Percentiles rank a stretch among this genome's conserved stretches.
phyloP scores from a whole-genome alignment of 2,329 filamentous ascomycete species.

The Rhynchosporium secalis region DNA sequence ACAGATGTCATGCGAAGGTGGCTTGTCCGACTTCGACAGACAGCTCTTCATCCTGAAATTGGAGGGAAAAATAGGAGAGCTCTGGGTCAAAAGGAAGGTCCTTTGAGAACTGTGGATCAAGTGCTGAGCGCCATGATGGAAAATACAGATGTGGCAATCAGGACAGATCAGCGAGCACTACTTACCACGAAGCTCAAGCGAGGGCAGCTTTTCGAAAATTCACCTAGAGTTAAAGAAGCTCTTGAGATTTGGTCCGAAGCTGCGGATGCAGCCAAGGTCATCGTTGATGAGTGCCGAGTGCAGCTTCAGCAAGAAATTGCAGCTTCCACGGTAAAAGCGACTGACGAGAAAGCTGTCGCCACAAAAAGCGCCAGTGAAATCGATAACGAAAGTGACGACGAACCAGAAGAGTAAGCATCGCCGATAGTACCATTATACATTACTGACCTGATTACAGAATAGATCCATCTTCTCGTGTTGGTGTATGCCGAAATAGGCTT shows the following conservation, averaged over 20 bases:
- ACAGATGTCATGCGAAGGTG: slow-evolving; percentile 75
- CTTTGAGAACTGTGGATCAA: slow-evolving; percentile 79
- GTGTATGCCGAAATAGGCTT: slow-evolving; percentile 63
- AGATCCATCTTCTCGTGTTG: slow-evolving; percentile 46
- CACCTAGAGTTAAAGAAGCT: slow-evolving; percentile 65
- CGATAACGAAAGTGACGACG: slow-evolving; percentile 22
- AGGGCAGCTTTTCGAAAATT: slow-evolving; percentile 79
- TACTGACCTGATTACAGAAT: slow-evolving; percentile 17
- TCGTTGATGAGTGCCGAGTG: slow-evolving; percentile 64
- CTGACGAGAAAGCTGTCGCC: slow-evolving; percentile 31
- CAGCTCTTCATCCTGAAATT: slow-evolving; percentile 82
- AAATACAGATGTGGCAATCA: slow-evolving; percentile 68
- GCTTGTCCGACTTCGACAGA: slow-evolving; percentile 76
- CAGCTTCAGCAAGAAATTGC: slow-evolving; percentile 56
- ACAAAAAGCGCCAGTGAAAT: slow-evolving; percentile 15
- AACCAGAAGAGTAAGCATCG: slow-evolving; percentile 38
- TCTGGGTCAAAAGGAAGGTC: slow-evolving; percentile 61
- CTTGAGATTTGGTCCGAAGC: slow-evolving; percentile 68
- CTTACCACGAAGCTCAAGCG: slow-evolving; percentile 64
- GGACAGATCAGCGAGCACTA: slow-evolving; percentile 66
- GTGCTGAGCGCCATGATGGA: slow-evolving; percentile 92
- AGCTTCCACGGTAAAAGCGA: slow-evolving; percentile 22
- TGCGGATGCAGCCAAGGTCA: slow-evolving; percentile 47
- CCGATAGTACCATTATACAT: not conserved
- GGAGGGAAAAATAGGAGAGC: slow-evolving; percentile 65